Evolutionary conservation across 306 rosid species (phyloP).

Genomic region (Adenanthera pavonina): DNA sequence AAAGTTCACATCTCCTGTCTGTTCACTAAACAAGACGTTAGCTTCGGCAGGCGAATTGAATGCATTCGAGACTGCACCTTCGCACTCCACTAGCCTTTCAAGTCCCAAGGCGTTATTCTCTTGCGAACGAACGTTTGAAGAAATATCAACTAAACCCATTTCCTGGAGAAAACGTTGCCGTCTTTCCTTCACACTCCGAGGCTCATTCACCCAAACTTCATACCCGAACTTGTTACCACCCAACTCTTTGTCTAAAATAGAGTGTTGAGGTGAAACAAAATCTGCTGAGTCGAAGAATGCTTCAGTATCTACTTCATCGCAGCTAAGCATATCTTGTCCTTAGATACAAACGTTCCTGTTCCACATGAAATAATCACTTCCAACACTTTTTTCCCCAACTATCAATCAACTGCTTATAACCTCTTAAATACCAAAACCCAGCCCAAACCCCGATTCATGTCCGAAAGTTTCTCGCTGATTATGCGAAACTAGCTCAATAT

Average conservation of each 20-base stretch:
- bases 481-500: constrained; percentile 40
- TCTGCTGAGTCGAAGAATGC: constrained; percentile 73
- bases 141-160: constrained; percentile 54
- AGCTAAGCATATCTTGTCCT: constrained; percentile 68
- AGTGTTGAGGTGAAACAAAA: constrained; percentile 52
- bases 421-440: constrained; percentile 42
- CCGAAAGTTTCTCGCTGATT: constrained; percentile 54
- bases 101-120: constrained; percentile 41
- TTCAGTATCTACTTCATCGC: constrained; percentile 55
- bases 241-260: constrained; percentile 37
- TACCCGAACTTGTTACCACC: constrained; percentile 35
- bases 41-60: constrained; percentile 11
- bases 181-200: constrained; percentile 64
- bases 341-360: constrained; percentile 34
- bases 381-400: constrained; percentile 34
- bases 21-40: constrained; percentile 36
- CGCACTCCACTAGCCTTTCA: constrained; percentile 49
- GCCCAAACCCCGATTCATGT: constrained; percentile 49
- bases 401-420: constrained; percentile 32
- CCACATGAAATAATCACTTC: constrained; percentile 57
- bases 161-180: constrained; percentile 53
- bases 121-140: constrained; percentile 33
- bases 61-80: constrained; percentile 54
- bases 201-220: constrained; percentile 70
- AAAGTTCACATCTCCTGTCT: constrained; percentile 22